These are phyloP conservation scores for Calonectria crousiana DNA, from an alignment of 2,329 filamentous ascomycete genomes.

Conservation along the genomic window DNA sequence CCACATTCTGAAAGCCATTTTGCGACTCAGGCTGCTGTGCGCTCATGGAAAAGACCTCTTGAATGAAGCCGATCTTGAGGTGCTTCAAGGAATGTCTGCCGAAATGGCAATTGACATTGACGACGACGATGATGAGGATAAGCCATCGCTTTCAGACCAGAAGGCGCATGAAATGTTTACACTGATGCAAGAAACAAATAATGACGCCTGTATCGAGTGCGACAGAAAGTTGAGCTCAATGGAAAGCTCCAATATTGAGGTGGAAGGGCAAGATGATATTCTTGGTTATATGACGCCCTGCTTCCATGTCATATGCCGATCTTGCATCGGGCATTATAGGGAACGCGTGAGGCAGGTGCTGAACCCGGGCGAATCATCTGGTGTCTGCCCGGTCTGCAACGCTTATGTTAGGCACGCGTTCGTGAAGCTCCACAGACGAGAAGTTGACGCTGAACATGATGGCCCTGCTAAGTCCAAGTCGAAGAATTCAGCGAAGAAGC, in stretches of 20 bases:
- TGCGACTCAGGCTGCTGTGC: conserved; percentile 89
- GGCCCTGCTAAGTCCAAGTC: conserved; percentile 56
- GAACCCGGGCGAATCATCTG: conserved; percentile 53
- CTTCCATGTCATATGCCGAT: conserved; percentile 84
- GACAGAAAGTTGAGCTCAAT: conserved; percentile 70
- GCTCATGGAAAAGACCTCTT: conserved; percentile 95
- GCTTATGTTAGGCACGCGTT: conserved; percentile 72
- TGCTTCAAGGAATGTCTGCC: conserved; percentile 84
- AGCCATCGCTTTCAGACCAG: conserved; percentile 70
- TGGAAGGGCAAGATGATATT: conserved; percentile 71
- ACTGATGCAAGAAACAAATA: conserved; percentile 85
- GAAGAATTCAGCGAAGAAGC: conserved; percentile 62
- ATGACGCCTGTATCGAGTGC: conserved; percentile 80
- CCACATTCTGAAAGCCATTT: conserved; percentile 91
- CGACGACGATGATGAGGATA: conserved; percentile 75
- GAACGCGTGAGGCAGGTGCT: conserved; percentile 60
- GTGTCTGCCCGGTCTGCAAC: conserved; percentile 78
- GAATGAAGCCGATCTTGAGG: conserved; percentile 83
- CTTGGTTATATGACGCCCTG: conserved; percentile 88
- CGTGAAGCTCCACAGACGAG: conserved; percentile 76
- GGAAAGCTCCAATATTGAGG: conserved; percentile 68
- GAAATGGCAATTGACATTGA: conserved; percentile 91
- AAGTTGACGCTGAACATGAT: conserved; percentile 68
- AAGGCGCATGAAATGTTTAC: conserved; percentile 89
- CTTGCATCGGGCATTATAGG: conserved; percentile 75